phyloP scores from a whole-genome alignment of 2,329 filamentous ascomycete genomes.

The Sporothrix mexicana region DNA sequence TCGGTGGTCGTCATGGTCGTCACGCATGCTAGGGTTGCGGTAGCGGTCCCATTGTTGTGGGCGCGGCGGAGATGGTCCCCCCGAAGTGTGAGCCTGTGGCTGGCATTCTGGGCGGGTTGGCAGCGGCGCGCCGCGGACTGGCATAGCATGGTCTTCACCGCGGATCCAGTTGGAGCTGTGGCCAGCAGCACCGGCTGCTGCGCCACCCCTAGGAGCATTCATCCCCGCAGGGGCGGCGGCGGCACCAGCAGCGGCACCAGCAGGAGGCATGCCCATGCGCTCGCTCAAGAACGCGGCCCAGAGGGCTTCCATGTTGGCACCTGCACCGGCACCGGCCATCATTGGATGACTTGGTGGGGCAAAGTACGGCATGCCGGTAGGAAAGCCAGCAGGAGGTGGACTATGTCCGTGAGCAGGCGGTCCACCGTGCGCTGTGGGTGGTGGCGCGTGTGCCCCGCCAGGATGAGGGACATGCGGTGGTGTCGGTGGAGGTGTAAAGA shows the following conservation, averaged over 20 bases:
- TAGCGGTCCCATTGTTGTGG: conserved; percentile 20
- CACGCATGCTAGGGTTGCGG: not conserved
- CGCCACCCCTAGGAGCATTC: not conserved
- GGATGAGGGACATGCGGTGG: conserved; percentile 17
- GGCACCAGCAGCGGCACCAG: not conserved
- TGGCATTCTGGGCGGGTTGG: not conserved
- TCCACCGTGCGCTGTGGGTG: not conserved
- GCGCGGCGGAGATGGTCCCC: not conserved
- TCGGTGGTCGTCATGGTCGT: not conserved
- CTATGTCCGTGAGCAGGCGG: not conserved
- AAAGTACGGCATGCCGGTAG: conserved; percentile 13
- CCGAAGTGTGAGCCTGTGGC: not conserved
- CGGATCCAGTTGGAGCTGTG: conserved; percentile 22
- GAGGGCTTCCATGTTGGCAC: not conserved
- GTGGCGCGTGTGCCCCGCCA: not conserved
- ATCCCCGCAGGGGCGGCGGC: not conserved
- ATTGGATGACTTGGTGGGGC: not conserved
- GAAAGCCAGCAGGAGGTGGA: not conserved
- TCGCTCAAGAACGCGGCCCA: conserved; percentile 22
- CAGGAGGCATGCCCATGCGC: conserved; percentile 2
- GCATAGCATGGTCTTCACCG: not conserved
- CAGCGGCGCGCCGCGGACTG: not conserved
- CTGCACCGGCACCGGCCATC: not conserved
- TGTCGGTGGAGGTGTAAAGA: conserved; percentile 27
- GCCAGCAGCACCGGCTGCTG: not conserved